Conservation (phyloP, 2,329 filamentous ascomycete genomes). For the Fonsecaea monophora region DNA sequence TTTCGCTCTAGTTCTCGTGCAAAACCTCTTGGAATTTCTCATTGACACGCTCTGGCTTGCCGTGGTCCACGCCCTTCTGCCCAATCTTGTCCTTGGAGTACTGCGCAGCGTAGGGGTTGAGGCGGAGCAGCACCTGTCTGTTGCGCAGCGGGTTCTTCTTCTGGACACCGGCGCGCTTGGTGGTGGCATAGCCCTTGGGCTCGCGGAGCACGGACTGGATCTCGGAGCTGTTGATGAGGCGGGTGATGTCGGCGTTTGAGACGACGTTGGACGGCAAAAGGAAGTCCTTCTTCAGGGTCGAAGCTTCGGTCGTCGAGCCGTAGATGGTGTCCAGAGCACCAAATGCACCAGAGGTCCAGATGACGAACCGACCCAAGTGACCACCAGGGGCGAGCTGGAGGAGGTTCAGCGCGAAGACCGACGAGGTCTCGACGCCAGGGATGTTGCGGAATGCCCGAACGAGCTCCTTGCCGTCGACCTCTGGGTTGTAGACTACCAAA, state of each 20-base stretch:
- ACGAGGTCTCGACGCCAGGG: constrained; percentile 93
- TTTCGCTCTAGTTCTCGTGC: constrained; percentile 56
- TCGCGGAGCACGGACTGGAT: constrained; percentile 94
- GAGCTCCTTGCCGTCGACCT: constrained; percentile 93
- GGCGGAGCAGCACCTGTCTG: constrained; percentile 97
- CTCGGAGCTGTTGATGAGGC: constrained; percentile 99
- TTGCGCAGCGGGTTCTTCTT: constrained; percentile 99
- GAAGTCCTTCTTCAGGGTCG: constrained; percentile 98
- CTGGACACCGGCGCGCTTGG: constrained; percentile 89
- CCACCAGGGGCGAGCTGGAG: constrained; percentile 99
- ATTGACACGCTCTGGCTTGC: constrained; percentile 65
- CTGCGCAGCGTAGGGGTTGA: constrained; percentile 95
- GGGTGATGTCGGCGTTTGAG: constrained; percentile 91
- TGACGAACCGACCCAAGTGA: constrained; percentile 97
- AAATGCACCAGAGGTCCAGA: constrained; percentile 98
- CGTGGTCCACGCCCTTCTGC: constrained; percentile 67
- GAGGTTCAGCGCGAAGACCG: constrained; percentile 94
- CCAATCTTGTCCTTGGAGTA: constrained; percentile 88
- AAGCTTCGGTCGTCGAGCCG: constrained; percentile 87
- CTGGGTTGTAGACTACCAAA: constrained; percentile 96
- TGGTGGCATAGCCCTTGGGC: constrained; percentile 85
- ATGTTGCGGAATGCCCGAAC: constrained; percentile 98
- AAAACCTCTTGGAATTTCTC: constrained; percentile 61
- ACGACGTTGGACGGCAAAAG: constrained; percentile 91
- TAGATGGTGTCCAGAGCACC: constrained; percentile 96